Conservation (phyloP, 2,329 filamentous ascomycete genomes). For the Aspergillus jensenii region DNA sequence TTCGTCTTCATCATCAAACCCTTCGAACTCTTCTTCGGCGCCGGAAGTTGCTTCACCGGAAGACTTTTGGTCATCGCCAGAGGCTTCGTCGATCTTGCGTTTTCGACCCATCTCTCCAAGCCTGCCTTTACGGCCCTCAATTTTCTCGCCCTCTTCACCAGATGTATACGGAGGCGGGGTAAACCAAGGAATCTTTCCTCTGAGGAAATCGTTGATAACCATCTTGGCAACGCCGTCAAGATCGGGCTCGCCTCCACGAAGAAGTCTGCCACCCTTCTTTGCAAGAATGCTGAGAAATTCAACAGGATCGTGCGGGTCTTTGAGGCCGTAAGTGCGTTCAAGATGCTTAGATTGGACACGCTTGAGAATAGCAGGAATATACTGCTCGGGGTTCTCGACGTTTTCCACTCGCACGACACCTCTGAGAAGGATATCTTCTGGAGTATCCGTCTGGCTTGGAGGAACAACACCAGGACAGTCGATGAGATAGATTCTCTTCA, state of each 20-base stretch:
- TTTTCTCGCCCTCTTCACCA: slow-evolving; percentile 50
- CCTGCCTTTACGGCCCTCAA: slow-evolving; percentile 73
- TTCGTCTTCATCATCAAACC: slow-evolving; percentile 41
- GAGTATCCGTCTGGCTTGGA: slow-evolving; percentile 77
- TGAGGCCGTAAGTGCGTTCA: slow-evolving; percentile 88
- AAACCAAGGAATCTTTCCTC: slow-evolving; percentile 96
- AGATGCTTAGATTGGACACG: slow-evolving; percentile 85
- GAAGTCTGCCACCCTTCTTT: slow-evolving; percentile 78
- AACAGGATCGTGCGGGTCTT: slow-evolving; percentile 71
- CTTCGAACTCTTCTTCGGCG: slow-evolving; percentile 35
- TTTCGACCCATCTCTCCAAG: slow-evolving; percentile 80
- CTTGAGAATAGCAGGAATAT: slow-evolving; percentile 78
- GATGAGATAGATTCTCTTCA: slow-evolving; percentile 93
- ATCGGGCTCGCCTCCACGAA: slow-evolving; percentile 93
- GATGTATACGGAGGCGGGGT: slow-evolving; percentile 69
- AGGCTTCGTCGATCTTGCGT: slow-evolving; percentile 67
- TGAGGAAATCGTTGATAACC: slow-evolving; percentile 92
- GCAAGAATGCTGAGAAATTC: slow-evolving; percentile 86
- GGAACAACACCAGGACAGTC: slow-evolving; percentile 97
- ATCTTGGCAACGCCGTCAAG: slow-evolving; percentile 94
- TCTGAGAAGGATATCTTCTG: slow-evolving; percentile 82
- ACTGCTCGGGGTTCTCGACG: slow-evolving; percentile 93
- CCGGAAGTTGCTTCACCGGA: slow-evolving; percentile 36
- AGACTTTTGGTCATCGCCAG: slow-evolving; percentile 28
- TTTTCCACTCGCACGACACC: slow-evolving; percentile 95